Base-by-base conservation (phyloP, 768 basidiomycete genomes). In the Leccinum uliginosum region DNA sequence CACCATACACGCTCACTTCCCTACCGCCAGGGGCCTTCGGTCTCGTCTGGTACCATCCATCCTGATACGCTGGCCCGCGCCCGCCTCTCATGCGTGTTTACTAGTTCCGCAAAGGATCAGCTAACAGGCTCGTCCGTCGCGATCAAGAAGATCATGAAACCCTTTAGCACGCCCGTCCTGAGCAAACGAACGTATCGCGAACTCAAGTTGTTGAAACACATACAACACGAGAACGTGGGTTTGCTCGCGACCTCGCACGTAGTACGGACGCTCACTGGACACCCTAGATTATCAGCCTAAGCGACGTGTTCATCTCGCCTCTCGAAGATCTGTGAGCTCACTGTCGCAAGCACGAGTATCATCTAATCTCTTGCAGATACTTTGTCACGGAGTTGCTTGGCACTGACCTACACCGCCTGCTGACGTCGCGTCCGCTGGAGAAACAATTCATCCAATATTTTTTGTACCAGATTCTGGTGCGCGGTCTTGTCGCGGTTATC, bases 61-160 rank as follows among this genome's bases (percentile, higher is more conserved):
- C 34, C 49, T 12, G 21, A 11, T 32, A 40, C 44, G 4, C 47
- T 21, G 7, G 23, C 15, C 40, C 2, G 23, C 15, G 8, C 21
- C 34, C 50, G 10, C 27, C 19, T 30, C 62, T 71, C 51, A 71
- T 53, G 40, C 30, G 17, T 53, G 35, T 57, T 40, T 64, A 32
- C 12, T 14, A 96, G 94, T 67, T 95, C 93, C 17, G 89, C 93
- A 32, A 95, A 94, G 73, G 91, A 96, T 72, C 95, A 98, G 74
- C 83, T 98, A 54, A 96, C 93, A 9, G 89, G 85, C 43, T 84
- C 93, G 47, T 90, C 92, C 17, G 95, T 96, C 56, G 97, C 97
- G 67, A 95, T 99, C 79, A 99, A 99, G 84, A 98, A 98, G 85
- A 99, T 98, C 79, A 98, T 98, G 96, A 99, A 99, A 74, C 97